These are phyloP conservation scores for Parascedosporium putredinis DNA, from an alignment of 2,329 filamentous ascomycete species.

Conservation along the genomic window DNA sequence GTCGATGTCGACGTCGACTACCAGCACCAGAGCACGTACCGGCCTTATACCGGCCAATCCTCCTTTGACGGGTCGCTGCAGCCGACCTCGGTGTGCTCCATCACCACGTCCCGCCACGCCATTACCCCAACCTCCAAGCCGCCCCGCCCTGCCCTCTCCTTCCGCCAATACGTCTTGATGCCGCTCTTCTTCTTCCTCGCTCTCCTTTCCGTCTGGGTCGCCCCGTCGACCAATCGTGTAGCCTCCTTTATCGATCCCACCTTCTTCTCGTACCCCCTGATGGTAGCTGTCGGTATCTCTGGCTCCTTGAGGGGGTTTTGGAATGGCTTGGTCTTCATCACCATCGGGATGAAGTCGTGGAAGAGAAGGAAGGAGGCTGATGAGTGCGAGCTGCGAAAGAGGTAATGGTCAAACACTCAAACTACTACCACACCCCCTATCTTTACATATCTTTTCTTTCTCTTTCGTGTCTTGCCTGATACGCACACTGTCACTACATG, in stretches of 20 bases:
- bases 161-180: slow-evolving; percentile 4
- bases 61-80: slow-evolving; percentile 3
- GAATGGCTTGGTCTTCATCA: slow-evolving; percentile 4
- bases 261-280: neutral
- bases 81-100: neutral
- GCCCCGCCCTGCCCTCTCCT: neutral
- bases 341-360: slow-evolving; percentile 3
- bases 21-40: neutral
- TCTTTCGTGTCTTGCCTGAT: too few relatives aligned
- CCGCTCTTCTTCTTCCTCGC: slow-evolving; percentile 7
- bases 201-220: slow-evolving; percentile 3
- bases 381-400: neutral
- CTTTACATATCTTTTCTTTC: too few relatives aligned
- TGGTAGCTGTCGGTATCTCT: neutral
- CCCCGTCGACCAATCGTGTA: slow-evolving; percentile 3
- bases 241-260: neutral
- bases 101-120: neutral
- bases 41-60: slow-evolving; percentile 1
- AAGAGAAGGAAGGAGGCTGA: slow-evolving; percentile 3
- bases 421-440: too few relatives aligned
- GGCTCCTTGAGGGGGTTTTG: slow-evolving; percentile 4
- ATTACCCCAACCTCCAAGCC: neutral
- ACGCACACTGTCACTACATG: too few relatives aligned
- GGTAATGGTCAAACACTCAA: too few relatives aligned
- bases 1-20: neutral